Conservation (phyloP, 106 monocot species). For the Phalaenopsis equestris region DNA sequence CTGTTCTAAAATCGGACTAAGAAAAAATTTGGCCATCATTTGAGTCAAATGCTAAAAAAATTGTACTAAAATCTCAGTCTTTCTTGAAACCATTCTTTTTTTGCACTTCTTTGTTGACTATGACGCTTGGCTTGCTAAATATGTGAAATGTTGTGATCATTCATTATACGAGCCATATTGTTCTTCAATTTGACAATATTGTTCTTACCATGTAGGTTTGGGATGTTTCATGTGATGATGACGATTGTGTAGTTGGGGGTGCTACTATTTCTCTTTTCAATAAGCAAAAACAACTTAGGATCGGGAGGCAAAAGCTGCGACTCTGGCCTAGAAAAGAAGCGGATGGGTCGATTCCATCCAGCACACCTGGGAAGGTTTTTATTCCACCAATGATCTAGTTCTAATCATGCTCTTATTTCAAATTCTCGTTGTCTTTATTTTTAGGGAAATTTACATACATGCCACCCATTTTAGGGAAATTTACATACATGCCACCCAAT, state of each 20-base stretch:
- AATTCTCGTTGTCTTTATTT: not conserved
- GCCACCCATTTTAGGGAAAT: not conserved
- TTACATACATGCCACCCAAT: too few relatives aligned
- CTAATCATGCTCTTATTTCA: not conserved
- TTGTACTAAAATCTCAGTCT: too few relatives aligned
- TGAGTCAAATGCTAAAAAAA: not conserved
- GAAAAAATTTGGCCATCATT: not conserved
- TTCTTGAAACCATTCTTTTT: not conserved
- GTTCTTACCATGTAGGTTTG: slow-evolving; percentile 49
- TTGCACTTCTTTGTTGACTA: not conserved
- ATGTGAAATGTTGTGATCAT: not conserved
- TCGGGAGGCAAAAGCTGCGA: slow-evolving; percentile 84
- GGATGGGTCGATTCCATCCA: slow-evolving; percentile 84
- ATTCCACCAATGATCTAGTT: not conserved
- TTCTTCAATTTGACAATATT: not conserved
- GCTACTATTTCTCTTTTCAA: slow-evolving; percentile 86
- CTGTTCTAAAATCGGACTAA: not conserved
- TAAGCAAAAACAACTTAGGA: slow-evolving; percentile 78
- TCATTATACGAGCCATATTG: not conserved
- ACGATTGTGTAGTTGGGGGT: slow-evolving; percentile 60
- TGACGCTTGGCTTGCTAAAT: not conserved
- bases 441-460: not conserved
- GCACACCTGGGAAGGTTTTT: slow-evolving; percentile 89
- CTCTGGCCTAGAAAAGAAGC: slow-evolving; percentile 73
- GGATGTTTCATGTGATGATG: slow-evolving; percentile 66